Evolutionary conservation across 2,329 filamentous ascomycete species (phyloP), one percentile per base, ranked within the genome.

Genomic region (Bimuria novae-zelandiae): DNA sequence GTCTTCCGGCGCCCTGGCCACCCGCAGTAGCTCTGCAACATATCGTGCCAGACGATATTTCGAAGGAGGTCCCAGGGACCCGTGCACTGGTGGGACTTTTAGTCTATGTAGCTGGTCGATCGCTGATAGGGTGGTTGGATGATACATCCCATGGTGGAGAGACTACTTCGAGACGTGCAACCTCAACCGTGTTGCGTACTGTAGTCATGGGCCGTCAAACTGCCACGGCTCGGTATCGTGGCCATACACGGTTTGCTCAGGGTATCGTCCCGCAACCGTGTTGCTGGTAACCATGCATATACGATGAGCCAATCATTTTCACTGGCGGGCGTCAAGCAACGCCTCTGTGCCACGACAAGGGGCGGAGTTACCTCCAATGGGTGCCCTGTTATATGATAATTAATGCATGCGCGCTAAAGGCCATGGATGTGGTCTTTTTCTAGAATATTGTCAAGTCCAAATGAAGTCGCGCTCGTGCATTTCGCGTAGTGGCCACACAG

Each of bases 281-380:
- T 22, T 22, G 44, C n/a, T 37, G 44, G 44, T 27, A 47, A 10
- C 29, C 25, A 45, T 33, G 29, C 42, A 16, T 35, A 5, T 33
- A 37, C 44, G 32, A 47, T 39, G 7, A n/a, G 21, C 44, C 44
- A 47, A 47, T 47, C 44, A 37, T 37, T 21, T 7, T 29, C 23
- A 22, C 44, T 30, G 4, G 6, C 2, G 8, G 11, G n/a, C 33
- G 44, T 29, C 16, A 37, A 19, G 17, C 23, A 4, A 12, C 3
- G 21, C 7, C 19, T 14, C 22, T 8, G 43, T 8, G 33, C 29
- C 32, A 30, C 11, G 14, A 19, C 42, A 21, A 35, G 42, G 42
- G 29, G 17, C 42, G 42, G 42, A 44, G 42, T 44, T 46, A 32
- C n/a, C 19, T 46, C 30, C n/a, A 46, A 46, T 17, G 19, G 42